A percentile compares a stretch with the other conserved stretches of the same genome.
Evolutionary conservation across 2,329 filamentous ascomycete genomes (phyloP).

Genomic region (Talaromyces sp.): DNA sequence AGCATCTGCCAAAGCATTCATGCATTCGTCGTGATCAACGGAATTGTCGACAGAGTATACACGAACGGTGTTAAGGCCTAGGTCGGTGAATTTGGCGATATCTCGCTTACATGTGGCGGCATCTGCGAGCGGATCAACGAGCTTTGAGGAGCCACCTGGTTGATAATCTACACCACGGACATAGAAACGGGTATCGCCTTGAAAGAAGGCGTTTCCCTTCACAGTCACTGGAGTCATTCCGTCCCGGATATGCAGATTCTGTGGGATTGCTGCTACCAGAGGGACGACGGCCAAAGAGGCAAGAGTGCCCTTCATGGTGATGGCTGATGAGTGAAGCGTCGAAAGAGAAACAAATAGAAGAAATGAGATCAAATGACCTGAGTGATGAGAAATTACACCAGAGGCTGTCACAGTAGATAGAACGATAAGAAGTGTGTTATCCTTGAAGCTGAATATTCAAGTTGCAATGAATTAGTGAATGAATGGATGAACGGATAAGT

Average conservation of each 20-base stretch:
- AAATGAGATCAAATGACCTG: not conserved
- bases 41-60: constrained; percentile 93
- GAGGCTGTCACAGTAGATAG: not conserved
- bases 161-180: constrained; percentile 60
- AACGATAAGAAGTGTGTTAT: not conserved
- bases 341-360: not conserved
- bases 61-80: constrained; percentile 87
- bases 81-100: constrained; percentile 73
- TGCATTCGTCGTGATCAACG: constrained; percentile 76
- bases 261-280: constrained; percentile 45
- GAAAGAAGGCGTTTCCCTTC: constrained; percentile 66
- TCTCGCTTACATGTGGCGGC: constrained; percentile 69
- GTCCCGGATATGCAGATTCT: constrained; percentile 34
- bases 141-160: constrained; percentile 60
- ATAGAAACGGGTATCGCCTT: constrained; percentile 56
- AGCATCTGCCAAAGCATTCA: constrained; percentile 73
- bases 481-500: not conserved
- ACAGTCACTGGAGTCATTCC: constrained; percentile 56
- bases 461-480: too few species aligned
- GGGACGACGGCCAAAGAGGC: constrained; percentile 44
- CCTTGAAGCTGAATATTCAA: not conserved
- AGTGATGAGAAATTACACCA: not conserved
- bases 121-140: constrained; percentile 74
- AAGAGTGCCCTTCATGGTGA: constrained; percentile 54
- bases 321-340: not conserved